Conservation (phyloP, 169 alveolate genomes). For the Besnoitia besnoiti region DNA sequence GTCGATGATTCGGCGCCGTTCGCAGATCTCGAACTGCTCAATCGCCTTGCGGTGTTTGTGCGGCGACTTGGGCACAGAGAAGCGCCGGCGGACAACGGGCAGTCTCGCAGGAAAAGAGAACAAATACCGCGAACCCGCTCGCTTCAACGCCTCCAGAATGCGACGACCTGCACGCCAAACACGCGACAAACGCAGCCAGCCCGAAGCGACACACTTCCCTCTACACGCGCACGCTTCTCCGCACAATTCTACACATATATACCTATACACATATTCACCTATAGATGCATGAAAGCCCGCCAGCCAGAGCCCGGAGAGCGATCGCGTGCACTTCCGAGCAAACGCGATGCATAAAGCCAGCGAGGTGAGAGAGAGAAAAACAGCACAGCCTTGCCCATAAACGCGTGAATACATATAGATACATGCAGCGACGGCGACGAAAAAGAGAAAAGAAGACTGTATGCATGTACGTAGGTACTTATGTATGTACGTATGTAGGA, state of each 20-base stretch:
- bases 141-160: not conserved
- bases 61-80: constrained; percentile 7
- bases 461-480: not conserved
- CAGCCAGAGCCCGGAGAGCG: no score
- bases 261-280: not conserved
- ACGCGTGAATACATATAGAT: not conserved
- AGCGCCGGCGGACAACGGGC: not conserved
- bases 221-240: not conserved
- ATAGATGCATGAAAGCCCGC: not conserved
- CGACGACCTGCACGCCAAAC: not conserved
- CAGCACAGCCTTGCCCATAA: no score
- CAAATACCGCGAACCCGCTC: constrained; percentile 3
- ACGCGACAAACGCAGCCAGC: not conserved
- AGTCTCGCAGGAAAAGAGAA: not conserved
- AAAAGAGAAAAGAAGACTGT: no score
- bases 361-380: no score
- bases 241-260: not conserved
- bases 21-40: not conserved
- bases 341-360: no score
- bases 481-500: not conserved
- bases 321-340: no score
- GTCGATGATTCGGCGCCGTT: constrained; percentile 4
- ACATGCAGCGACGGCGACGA: no score
- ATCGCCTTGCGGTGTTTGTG: constrained; percentile 12
- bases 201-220: not conserved